Percentiles rank a stretch among this genome's conserved stretches.
Evolutionary conservation across 148 eudicot species (phyloP).

Genomic region (Diospyros kaki): DNA sequence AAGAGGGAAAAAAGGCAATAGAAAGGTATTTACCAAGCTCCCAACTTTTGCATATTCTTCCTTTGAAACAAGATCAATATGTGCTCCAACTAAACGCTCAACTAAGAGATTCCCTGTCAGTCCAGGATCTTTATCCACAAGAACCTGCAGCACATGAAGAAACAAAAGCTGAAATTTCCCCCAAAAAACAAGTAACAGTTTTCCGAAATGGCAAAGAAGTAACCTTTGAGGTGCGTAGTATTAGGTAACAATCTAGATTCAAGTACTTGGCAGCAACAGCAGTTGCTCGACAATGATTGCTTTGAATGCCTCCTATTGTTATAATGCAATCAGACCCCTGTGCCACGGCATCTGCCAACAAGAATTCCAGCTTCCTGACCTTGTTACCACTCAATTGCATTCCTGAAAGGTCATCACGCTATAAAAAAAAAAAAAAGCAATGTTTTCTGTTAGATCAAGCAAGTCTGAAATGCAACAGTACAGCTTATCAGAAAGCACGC

Average conservation of each 20-base stretch:
- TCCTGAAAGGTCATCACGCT: constrained; percentile 99
- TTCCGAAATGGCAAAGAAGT: constrained; percentile 1
- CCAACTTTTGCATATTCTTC: constrained; percentile 92
- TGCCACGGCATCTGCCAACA: constrained; percentile 91
- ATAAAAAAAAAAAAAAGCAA: constrained; percentile 14
- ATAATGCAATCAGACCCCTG: constrained; percentile 87
- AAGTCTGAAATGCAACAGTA: not conserved
- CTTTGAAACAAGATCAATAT: constrained; percentile 90
- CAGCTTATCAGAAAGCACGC: constrained; percentile 4
- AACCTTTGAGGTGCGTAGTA: constrained; percentile 95
- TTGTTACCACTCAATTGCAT: constrained; percentile 98
- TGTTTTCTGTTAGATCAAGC: constrained; percentile 21
- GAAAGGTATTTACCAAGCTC: constrained; percentile 52
- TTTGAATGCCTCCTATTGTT: constrained; percentile 93
- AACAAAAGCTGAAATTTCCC: constrained; percentile 6
- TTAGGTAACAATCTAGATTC: constrained; percentile 85
- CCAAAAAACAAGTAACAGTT: not conserved
- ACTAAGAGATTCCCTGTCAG: constrained; percentile 89
- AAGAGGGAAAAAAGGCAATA: not conserved
- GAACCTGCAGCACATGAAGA: constrained; percentile 47
- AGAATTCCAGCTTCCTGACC: constrained; percentile 91
- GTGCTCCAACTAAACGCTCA: constrained; percentile 98
- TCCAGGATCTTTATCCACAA: constrained; percentile 88
- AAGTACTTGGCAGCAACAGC: constrained; percentile 95
- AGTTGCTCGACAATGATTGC: constrained; percentile 97